These are phyloP conservation scores for Cytidiella melzeri DNA, from an alignment of 768 basidiomycete genomes.

Conservation along the genomic window DNA sequence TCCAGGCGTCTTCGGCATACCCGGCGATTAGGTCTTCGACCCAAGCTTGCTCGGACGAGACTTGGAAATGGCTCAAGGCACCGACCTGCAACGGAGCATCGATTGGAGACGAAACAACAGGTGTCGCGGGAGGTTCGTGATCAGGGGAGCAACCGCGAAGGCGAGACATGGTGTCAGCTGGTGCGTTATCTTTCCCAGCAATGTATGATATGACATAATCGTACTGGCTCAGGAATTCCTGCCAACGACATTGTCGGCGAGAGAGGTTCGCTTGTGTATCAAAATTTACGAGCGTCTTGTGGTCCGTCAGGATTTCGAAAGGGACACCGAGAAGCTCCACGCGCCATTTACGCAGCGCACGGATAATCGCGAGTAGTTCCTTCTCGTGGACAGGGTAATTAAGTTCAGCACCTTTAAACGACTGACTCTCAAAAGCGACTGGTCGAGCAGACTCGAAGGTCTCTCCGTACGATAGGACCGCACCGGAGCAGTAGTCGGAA, in stretches of 20 bases:
- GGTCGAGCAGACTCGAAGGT: conserved; percentile 50
- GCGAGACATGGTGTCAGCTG: conserved; percentile 33
- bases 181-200: too few species aligned
- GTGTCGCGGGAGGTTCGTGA: too few species aligned
- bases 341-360: conserved; percentile 39
- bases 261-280: conserved; percentile 28
- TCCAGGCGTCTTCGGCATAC: not conserved
- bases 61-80: conserved; percentile 11
- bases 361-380: conserved; percentile 57
- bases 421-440: conserved; percentile 48
- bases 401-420: conserved; percentile 75
- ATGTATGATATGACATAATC: too few species aligned
- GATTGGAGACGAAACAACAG: conserved; percentile 30
- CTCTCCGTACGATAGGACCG: too few species aligned
- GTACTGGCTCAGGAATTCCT: too few species aligned
- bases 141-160: too few species aligned
- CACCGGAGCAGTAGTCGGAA: too few species aligned
- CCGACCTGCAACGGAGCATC: conserved; percentile 35
- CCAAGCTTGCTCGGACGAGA: not conserved
- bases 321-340: too few species aligned
- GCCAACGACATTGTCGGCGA: conserved; percentile 30
- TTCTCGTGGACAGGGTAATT: too few species aligned
- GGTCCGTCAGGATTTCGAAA: too few species aligned
- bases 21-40: too few species aligned
- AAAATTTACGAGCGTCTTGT: too few species aligned